Conservation (phyloP, 257 asterid species). For the Solanum habrochaites region DNA sequence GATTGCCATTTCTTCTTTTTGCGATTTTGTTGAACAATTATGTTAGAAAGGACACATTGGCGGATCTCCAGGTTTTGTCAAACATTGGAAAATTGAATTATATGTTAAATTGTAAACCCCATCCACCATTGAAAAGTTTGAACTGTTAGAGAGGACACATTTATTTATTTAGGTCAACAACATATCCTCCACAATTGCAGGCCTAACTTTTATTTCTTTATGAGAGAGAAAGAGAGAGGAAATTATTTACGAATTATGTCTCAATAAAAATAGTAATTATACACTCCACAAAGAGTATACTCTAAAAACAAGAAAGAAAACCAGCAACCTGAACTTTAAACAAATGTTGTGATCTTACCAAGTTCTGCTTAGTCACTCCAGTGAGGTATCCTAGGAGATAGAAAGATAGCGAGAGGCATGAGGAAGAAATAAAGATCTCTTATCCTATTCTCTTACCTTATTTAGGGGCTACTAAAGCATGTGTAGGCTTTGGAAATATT, state of each 20-base stretch:
- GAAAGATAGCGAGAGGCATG: background rate
- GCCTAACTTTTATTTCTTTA: background rate
- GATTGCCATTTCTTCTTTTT: background rate
- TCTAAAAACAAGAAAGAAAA: background rate
- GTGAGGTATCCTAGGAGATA: background rate
- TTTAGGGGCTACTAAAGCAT: background rate
- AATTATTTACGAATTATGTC: background rate
- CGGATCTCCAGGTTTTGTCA: background rate
- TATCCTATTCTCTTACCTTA: background rate
- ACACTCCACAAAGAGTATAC: background rate
- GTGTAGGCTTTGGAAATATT: background rate
- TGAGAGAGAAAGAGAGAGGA: background rate
- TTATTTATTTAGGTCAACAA: background rate
- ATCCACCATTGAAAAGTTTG: background rate
- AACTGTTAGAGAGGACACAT: background rate
- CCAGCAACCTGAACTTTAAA: background rate
- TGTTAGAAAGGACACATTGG: background rate
- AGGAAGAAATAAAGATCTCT: background rate
- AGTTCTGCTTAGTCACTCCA: background rate
- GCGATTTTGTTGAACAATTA: background rate
- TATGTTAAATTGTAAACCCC: background rate
- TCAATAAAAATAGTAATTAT: background rate
- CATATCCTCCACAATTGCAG: background rate
- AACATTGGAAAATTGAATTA: background rate
- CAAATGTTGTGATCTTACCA: background rate